Conservation (phyloP, 176 grass and related monocot species). For the Pontederia paniculata region DNA sequence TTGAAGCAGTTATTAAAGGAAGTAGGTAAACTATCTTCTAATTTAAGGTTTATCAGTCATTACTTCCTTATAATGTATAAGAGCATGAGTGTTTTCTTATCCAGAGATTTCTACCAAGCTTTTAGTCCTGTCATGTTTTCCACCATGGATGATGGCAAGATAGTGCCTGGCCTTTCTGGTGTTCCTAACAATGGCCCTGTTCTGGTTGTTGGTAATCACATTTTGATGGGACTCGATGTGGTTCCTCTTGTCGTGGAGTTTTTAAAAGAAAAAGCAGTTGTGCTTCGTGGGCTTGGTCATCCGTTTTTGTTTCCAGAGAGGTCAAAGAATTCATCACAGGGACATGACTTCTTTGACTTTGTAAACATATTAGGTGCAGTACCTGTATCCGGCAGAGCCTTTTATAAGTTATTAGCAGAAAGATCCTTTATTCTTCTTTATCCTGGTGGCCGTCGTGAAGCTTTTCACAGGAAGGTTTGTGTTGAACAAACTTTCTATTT, state of each 20-base stretch:
- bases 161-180: constrained; percentile 36
- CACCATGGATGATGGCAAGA: constrained; percentile 33
- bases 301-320: constrained; percentile 38
- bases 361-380: constrained; percentile 50
- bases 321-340: constrained; percentile 26
- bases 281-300: constrained; percentile 47
- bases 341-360: constrained; percentile 55
- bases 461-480: constrained; percentile 48
- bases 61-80: neutral
- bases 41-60: neutral
- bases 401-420: constrained; percentile 40
- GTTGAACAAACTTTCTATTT: neutral
- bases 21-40: constrained; percentile 24
- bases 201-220: constrained; percentile 66
- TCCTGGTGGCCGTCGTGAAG: constrained; percentile 54
- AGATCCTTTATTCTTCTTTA: constrained; percentile 59
- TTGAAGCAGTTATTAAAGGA: constrained; percentile 35
- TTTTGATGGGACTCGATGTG: constrained; percentile 54
- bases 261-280: constrained; percentile 26
- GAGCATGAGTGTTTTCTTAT: neutral
- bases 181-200: constrained; percentile 46
- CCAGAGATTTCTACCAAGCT: constrained; percentile 29
- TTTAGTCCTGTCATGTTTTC: constrained; percentile 55
- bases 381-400: constrained; percentile 29
- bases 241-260: constrained; percentile 42